Percentiles rank a stretch among this genome's conserved stretches.
Conservation (phyloP, 768 basidiomycete species). For the Mycena olivaceomarginata region DNA sequence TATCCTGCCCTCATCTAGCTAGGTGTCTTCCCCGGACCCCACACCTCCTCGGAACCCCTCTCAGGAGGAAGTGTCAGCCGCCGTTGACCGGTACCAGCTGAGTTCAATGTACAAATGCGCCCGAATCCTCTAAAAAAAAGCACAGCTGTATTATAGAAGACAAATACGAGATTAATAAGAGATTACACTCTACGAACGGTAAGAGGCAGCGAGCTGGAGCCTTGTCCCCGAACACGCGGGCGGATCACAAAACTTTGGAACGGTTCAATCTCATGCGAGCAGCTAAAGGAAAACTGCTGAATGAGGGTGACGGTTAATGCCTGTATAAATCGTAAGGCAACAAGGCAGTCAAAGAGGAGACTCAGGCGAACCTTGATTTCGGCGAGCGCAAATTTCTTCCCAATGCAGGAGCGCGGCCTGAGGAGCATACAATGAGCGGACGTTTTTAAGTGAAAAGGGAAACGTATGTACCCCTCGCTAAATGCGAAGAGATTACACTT, state of each 20-base stretch:
- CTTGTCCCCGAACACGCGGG: slow-evolving; percentile 72
- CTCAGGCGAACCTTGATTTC: slow-evolving; percentile 82
- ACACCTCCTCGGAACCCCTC: too few species aligned
- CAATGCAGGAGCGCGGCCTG: slow-evolving; percentile 78
- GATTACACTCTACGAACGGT: slow-evolving; percentile 63
- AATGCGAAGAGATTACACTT: slow-evolving; percentile 71
- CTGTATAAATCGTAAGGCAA: slow-evolving; percentile 45
- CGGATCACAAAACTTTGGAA: slow-evolving; percentile 82
- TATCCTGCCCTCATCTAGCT: too few species aligned
- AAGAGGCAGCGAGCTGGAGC: slow-evolving; percentile 74
- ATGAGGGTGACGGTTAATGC: slow-evolving; percentile 69
- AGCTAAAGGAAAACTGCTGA: slow-evolving; percentile 73
- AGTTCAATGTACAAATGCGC: too few species aligned
- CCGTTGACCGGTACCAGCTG: too few species aligned
- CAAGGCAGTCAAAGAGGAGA: slow-evolving; percentile 44
- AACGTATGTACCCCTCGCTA: slow-evolving; percentile 68
- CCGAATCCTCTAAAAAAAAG: too few species aligned
- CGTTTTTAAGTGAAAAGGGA: neutral
- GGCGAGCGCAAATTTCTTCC: slow-evolving; percentile 73
- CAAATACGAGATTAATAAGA: neutral
- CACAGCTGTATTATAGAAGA: too few species aligned
- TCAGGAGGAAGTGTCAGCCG: too few species aligned
- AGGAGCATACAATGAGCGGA: slow-evolving; percentile 37
- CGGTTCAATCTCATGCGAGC: slow-evolving; percentile 71
- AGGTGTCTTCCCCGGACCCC: too few species aligned